Evolutionary conservation across 805 yeast species (phyloP).

Genomic region (Ogataea salicorniae): DNA sequence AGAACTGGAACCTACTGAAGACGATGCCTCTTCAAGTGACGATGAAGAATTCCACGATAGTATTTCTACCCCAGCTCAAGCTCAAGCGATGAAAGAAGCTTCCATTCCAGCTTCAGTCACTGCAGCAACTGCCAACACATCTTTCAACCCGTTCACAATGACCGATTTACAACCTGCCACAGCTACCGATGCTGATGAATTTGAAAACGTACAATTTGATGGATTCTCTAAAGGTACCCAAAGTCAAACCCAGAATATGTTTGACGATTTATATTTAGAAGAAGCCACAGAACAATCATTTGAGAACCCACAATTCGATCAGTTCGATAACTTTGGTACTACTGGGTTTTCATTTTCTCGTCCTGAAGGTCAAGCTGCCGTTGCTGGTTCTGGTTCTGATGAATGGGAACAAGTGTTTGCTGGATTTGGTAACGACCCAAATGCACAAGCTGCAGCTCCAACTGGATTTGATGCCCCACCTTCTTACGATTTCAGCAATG

Average conservation of each 20-base stretch:
- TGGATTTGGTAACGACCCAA: constrained; percentile 64
- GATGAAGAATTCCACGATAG: constrained; percentile 38
- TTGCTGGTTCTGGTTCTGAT: constrained; percentile 38
- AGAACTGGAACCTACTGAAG: constrained; percentile 50
- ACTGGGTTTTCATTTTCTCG: constrained; percentile 25
- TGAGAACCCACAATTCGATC: constrained; percentile 34
- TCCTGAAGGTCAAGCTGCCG: constrained; percentile 2
- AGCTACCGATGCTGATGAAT: constrained; percentile 17
- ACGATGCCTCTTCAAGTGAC: constrained; percentile 39
- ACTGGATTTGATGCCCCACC: neutral
- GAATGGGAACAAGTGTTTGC: constrained; percentile 96
- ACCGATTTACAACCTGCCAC: constrained; percentile 16
- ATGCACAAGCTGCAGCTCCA: constrained; percentile 9
- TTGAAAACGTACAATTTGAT: constrained; percentile 6
- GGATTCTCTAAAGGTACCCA: neutral
- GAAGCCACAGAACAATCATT: constrained; percentile 27
- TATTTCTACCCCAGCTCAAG: constrained; percentile 13
- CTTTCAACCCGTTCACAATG: constrained; percentile 22
- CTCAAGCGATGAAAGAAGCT: neutral
- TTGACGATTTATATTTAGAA: constrained; percentile 33
- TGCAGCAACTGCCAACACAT: constrained; percentile 10
- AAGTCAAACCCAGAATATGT: constrained; percentile 15
- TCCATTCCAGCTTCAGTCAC: constrained; percentile 2
- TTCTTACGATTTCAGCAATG: constrained; percentile 1
- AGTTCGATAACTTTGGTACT: constrained; percentile 26